These are phyloP conservation scores for Komagataella kurtzmanii DNA, from an alignment of 805 yeast genomes.

Conservation along the genomic window DNA sequence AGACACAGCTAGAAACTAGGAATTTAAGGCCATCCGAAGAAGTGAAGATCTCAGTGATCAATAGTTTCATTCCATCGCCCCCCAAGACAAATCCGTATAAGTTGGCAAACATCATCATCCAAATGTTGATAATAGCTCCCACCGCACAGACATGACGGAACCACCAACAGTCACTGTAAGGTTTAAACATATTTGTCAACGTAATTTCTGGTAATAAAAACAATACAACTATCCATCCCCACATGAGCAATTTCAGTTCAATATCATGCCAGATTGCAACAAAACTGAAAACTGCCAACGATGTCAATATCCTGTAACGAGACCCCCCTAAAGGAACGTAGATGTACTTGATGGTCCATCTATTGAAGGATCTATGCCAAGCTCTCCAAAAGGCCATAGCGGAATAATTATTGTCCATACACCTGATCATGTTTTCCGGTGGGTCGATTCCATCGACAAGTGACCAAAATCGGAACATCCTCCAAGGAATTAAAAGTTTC, in stretches of 20 bases:
- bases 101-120: conserved; percentile 98
- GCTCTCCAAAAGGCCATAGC: conserved; percentile 97
- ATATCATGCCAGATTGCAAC: conserved; percentile 99
- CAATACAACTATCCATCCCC: conserved; percentile 94
- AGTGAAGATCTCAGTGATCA: conserved; percentile 57
- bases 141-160: conserved; percentile 71
- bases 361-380: conserved; percentile 92
- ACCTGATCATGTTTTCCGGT: conserved; percentile 95
- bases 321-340: conserved; percentile 90
- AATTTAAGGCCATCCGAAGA: conserved; percentile 60
- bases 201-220: conserved; percentile 79
- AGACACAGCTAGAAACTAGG: conserved; percentile 42
- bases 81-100: conserved; percentile 92
- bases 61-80: conserved; percentile 60
- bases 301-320: conserved; percentile 54
- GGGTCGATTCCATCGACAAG: conserved; percentile 88
- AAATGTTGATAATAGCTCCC: conserved; percentile 82
- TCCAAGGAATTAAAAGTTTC: conserved; percentile 89
- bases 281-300: conserved; percentile 79
- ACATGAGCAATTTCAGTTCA: conserved; percentile 66
- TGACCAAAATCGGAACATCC: conserved; percentile 88
- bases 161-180: conserved; percentile 36
- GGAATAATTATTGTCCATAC: conserved; percentile 88
- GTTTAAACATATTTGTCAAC: conserved; percentile 31
- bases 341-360: conserved; percentile 81